Conservation (phyloP, 805 yeast species). For the Scheffersomyces ergatensis region DNA sequence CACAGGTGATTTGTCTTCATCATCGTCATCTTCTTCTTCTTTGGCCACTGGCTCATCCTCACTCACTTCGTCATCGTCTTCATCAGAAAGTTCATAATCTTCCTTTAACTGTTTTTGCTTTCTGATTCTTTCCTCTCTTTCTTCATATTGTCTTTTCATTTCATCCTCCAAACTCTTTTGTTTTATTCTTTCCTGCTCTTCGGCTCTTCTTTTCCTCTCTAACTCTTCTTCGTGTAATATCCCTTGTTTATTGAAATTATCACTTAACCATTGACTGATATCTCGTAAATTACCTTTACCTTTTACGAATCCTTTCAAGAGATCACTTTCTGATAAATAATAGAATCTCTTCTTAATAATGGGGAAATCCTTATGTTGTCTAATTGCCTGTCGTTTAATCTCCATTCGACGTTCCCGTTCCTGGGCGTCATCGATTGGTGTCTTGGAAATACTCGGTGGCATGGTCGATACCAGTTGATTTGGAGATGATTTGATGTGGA, state of each 20-base stretch:
- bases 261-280: conserved; percentile 35
- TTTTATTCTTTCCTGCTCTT: conserved; percentile 10
- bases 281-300: conserved; percentile 42
- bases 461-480: conserved; percentile 5
- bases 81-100: background rate
- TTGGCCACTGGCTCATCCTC: conserved; percentile 4
- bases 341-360: conserved; percentile 32
- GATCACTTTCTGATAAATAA: conserved; percentile 39
- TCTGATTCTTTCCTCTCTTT: conserved; percentile 4
- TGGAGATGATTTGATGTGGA: conserved; percentile 27
- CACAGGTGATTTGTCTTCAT: conserved; percentile 37
- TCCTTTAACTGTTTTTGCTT: conserved; percentile 2
- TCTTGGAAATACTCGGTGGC: conserved; percentile 8
- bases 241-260: conserved; percentile 27
- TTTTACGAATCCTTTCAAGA: conserved; percentile 40
- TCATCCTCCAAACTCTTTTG: conserved; percentile 10
- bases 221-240: conserved; percentile 16
- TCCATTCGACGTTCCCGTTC: conserved; percentile 26
- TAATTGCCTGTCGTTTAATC: conserved; percentile 31
- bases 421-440: conserved; percentile 14
- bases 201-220: conserved; percentile 7
- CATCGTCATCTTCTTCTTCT: conserved; percentile 13
- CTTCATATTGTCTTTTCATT: conserved; percentile 14
- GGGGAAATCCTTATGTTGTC: conserved; percentile 39
- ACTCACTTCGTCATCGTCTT: conserved; percentile 1